phyloP scores from a whole-genome alignment of 2,329 filamentous ascomycete species.

The Fusarium verticillioides region DNA sequence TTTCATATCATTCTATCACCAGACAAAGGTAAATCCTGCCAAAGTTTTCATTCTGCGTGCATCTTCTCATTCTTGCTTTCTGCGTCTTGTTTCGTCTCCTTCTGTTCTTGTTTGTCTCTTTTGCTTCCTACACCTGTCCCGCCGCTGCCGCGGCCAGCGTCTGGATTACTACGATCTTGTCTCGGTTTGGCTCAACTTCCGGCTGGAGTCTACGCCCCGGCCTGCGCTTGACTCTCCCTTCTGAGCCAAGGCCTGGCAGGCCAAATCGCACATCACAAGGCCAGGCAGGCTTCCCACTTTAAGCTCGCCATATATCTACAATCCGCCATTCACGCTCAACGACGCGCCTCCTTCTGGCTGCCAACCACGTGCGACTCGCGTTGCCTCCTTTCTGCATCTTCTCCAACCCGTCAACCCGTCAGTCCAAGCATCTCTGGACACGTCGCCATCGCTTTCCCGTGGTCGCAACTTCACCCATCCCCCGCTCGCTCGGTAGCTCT shows the following conservation, averaged over 20 bases:
- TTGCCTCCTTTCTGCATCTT: conserved; percentile 55
- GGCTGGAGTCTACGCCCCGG: conserved; percentile 30
- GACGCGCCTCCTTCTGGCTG: conserved; percentile 49
- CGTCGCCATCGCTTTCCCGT: conserved; percentile 62
- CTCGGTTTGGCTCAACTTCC: conserved; percentile 29
- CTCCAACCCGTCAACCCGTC: conserved; percentile 53
- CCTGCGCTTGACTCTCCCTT: conserved; percentile 28
- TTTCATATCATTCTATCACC: conserved; percentile 39
- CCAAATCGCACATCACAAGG: conserved; percentile 37
- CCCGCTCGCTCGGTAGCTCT: conserved; percentile 44
- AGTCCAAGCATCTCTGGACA: conserved; percentile 71
- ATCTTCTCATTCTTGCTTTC: conserved; percentile 20
- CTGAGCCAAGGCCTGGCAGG: conserved; percentile 35
- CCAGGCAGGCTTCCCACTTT: conserved; percentile 36
- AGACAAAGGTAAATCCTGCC: conserved; percentile 41
- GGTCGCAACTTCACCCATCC: conserved; percentile 36
- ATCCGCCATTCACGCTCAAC: conserved; percentile 40
- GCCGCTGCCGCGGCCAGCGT: conserved; percentile 26
- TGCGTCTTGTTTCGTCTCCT: conserved; percentile 18
- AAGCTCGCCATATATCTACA: conserved; percentile 39
- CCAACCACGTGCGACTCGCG: conserved; percentile 63
- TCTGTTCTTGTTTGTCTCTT: conserved; percentile 7
- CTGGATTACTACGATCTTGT: conserved; percentile 36
- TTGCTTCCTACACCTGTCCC: conserved; percentile 20
- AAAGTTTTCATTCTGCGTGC: conserved; percentile 1